Evolutionary conservation across 208 protist species (phyloP).

Genomic region (Jaenimonas drosophilae): DNA sequence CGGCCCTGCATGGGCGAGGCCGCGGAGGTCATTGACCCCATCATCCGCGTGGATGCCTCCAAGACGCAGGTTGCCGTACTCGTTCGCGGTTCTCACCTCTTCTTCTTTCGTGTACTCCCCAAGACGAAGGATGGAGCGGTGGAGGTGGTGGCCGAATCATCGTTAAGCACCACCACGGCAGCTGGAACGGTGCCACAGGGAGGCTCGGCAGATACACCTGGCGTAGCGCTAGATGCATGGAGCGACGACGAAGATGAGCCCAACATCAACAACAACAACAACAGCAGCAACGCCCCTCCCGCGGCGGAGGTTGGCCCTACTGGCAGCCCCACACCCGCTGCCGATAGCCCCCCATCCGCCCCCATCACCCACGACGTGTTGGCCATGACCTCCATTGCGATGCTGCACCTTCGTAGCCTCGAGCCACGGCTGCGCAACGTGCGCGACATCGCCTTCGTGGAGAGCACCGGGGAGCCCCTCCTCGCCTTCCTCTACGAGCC

Average conservation of each 20-base stretch:
- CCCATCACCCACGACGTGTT: constrained; percentile 9
- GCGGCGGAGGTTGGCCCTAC: not conserved
- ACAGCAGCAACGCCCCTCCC: too few relatives aligned
- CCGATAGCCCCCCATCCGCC: not conserved
- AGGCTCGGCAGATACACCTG: too few relatives aligned
- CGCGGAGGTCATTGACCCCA: constrained; percentile 24
- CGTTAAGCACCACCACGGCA: not conserved
- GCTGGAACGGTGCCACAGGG: constrained; percentile 1
- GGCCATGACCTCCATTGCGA: constrained; percentile 28
- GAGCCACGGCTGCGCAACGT: constrained; percentile 60
- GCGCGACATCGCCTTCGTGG: constrained; percentile 82
- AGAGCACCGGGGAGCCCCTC: constrained; percentile 59
- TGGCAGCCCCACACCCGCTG: not conserved
- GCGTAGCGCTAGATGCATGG: constrained; percentile 61
- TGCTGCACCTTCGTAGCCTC: constrained; percentile 23
- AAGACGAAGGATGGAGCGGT: constrained; percentile 8
- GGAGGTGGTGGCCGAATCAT: not conserved
- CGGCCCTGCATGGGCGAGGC: constrained; percentile 28
- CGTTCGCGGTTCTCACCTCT: constrained; percentile 50
- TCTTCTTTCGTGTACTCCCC: constrained; percentile 46
- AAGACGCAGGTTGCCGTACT: constrained; percentile 57
- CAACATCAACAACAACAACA: constrained; percentile 11
- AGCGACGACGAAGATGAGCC: constrained; percentile 78
- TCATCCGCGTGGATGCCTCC: constrained; percentile 66
- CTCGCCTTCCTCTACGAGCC: constrained; percentile 72